Evolutionary conservation across 768 basidiomycete genomes (phyloP), one percentile per base, ranked within the genome.

Genomic region (Wakefieldia striispora): DNA sequence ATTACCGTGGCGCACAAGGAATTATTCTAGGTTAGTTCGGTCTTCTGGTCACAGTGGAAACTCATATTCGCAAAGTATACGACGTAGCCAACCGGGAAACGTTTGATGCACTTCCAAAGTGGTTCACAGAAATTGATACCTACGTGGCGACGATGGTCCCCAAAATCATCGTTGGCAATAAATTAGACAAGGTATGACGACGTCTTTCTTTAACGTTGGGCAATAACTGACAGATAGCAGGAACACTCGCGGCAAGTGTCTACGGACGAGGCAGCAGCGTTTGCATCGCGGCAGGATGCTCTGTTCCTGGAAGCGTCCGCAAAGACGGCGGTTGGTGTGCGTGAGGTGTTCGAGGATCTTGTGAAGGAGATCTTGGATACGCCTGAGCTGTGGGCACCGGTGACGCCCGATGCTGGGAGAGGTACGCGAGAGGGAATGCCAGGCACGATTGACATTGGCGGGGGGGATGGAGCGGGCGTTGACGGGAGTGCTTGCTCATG

Each of bases 101-200:
- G 0, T 98, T 95, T 63, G 93, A 97, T 19, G 89, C 92, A 9
- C 81, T 98, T n/a, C 86, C 92, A 14, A 78, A 86, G 50, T 99
- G 97, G 97, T 86, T 82, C 65, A 81, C 82, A 43, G 95, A 97
- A 64, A 83, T 98, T 6, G 94, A 97, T 63, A 95, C 91, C 11
- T 97, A 97, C 64, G 90, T 95, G 46, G 84, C 84, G 2, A 75
- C 76, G 17, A 84, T 86, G 1, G 90, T 97, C 19, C 89, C 92
- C 40, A 92, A 94, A 79, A 92, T 98, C 61, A 80, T 99, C 19
- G 94, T 99, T 3, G 95, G 91, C 26, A 88, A 88, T 72, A 99
- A 98, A 71, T 74, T 95, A 16, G 94, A 98, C 75, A 95, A 95
- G 79, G 89, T 82, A 31, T 31, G 63, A 54, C 20, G 2, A 14